Base-by-base conservation (phyloP, 192 early-diverging fungal genomes). In the Lunasporangiospora selenospora region DNA sequence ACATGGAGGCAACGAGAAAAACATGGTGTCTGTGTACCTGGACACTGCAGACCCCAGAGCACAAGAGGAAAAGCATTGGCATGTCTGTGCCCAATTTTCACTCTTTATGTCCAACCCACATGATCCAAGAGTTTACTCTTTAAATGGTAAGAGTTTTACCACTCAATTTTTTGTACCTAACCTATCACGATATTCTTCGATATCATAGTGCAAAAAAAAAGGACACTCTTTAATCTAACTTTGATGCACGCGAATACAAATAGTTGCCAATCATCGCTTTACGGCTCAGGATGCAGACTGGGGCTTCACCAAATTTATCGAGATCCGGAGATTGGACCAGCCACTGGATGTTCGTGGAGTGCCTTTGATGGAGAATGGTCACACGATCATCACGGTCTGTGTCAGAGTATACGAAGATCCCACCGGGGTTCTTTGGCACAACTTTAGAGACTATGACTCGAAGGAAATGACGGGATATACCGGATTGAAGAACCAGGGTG, bases 401-500 rank as follows among this genome's bases (percentile, higher is more conserved):
- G 79, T 97, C 15, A 83, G 90, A 26, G 81, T 92, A 30, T 82
- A 95, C 46, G 84, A 93, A 44, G 97, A 98, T 75, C 85, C 87
- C 18, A 93, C 89, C 38, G 97, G 97, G 11, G 89, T 94, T 12
- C 83, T 98, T 39, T 99, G 96, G 96, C 93, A 96, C 78, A 94
- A 91, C 67, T 95, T 99, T 76, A 70, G 82, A 39, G 84, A 97
- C 66, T 97, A 93, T 80, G 92, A 95, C 67, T 98, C 96, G 24
- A 93, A 92, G 75, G 83, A 85, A 51, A 82, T 88, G 69, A 95
- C 95, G 31, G 96, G 97, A 11, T 95, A 82, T 76, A 93, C 98
- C 24, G 97, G 96, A 1, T 78, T 99, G 52, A 92, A 91, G 62
- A 99, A 99, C 75, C 96, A 98, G 76, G 98, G 95, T 16, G 95